Evolutionary conservation across 495 filamentous ascomycete genomes (phyloP), one percentile per base, ranked within the genome.

Genomic region (Tuber melanosporum): DNA sequence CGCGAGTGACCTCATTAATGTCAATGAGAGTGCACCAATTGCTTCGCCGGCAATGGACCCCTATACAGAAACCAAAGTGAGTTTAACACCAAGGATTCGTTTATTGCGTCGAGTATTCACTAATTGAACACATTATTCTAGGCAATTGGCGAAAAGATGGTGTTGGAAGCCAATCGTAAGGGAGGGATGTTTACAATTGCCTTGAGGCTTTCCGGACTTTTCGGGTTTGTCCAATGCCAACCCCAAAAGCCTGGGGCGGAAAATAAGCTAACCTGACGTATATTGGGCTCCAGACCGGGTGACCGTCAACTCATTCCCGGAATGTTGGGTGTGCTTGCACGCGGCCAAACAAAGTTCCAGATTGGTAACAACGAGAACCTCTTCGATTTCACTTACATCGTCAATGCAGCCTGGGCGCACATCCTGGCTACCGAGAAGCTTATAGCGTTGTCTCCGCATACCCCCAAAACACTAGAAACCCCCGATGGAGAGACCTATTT

Each of bases 401-500:
- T 87, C 74, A 95, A 94, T 85, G 89, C 92, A 17, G 92, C 92
- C 17, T 88, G 93, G 84, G 92, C 89, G 8, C 92, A 94, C 82
- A 85, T 92, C 19, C 87, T 94, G 2, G 90, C 91, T 66, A 90
- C 93, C 2, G 87, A 87, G 49, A 91, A 91, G n/a, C 89, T 99
- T 20, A 85, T 97, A 47, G 84, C 85, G 36, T 84, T 86, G 70
- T 88, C 88, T 19, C 85, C 89, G 73, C 85, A 87, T 44, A 84
- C 89, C 62, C 84, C 87, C 49, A 86, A 86, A 20, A 90, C 91
- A 15, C 87, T 94, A 41, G 90, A 92, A 83, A 85, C 91, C 82
- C 93, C 97, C 19, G 95, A 98, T 83, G 95, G 95, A 57, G 94
- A 98, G 84, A 92, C 92, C 39, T 99, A 98, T 89, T 89, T 97